Percentiles rank a stretch among this genome's conserved stretches.
Evolutionary conservation across 1,139 yeast genomes (phyloP).

Genomic region (Candida sp.): DNA sequence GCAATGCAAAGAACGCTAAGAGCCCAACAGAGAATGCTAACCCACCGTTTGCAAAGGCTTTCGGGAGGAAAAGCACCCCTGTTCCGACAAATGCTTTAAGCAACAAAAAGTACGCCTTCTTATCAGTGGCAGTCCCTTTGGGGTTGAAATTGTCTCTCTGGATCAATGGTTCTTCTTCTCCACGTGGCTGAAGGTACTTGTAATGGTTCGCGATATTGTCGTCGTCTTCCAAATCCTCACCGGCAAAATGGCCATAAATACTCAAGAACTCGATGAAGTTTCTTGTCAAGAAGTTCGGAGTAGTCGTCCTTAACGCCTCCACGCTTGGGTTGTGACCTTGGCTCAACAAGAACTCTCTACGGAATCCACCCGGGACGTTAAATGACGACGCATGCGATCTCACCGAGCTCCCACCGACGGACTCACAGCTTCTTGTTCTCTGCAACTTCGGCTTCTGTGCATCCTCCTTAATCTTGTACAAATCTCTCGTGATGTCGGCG

Average conservation of each 20-base stretch:
- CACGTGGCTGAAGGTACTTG: slow-evolving; percentile 23
- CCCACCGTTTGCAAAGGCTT: slow-evolving; percentile 92
- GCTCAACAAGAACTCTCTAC: slow-evolving; percentile 62
- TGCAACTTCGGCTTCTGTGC: slow-evolving; percentile 19
- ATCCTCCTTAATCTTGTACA: slow-evolving; percentile 63
- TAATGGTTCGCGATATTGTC: slow-evolving; percentile 61
- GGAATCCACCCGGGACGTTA: slow-evolving; percentile 81
- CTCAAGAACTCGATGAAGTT: slow-evolving; percentile 77
- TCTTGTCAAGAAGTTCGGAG: slow-evolving; percentile 57
- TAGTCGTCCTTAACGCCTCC: slow-evolving; percentile 18
- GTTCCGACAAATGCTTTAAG: slow-evolving; percentile 96
- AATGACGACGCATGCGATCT: slow-evolving; percentile 61
- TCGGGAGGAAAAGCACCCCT: slow-evolving; percentile 93
- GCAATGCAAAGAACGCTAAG: slow-evolving; percentile 67
- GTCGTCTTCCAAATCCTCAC: slow-evolving; percentile 78
- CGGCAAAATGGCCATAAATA: slow-evolving; percentile 84
- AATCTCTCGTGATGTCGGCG: slow-evolving; percentile 85
- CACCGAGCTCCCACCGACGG: slow-evolving; percentile 13
- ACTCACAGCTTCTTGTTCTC: slow-evolving; percentile 33
- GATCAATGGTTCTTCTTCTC: slow-evolving; percentile 54
- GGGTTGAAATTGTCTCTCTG: slow-evolving; percentile 24
- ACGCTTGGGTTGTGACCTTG: slow-evolving; percentile 16
- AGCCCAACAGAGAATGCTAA: slow-evolving; percentile 70
- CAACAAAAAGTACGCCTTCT: slow-evolving; percentile 64
- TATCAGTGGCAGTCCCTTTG: slow-evolving; percentile 66